Base-by-base conservation (phyloP, 371 early-diverging fungal genomes). In the Lichtheimia ramosa region DNA sequence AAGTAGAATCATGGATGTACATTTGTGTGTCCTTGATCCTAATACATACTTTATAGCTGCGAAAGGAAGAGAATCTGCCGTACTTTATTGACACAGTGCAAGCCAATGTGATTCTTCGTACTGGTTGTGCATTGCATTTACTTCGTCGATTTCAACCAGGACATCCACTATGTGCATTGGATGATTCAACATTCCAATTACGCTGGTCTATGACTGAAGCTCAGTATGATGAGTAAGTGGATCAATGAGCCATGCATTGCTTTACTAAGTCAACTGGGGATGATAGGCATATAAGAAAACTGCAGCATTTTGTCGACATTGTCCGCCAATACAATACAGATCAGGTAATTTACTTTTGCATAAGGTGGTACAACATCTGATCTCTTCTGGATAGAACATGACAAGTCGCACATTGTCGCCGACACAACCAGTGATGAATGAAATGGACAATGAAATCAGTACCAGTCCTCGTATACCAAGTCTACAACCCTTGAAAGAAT, bases 101-200 rank as follows among this genome's bases (percentile, higher is more conserved):
- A 18, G 66, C 71, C 15, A 41, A 62, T 3, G 43, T 64, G 16
- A 67, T 77, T 53, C 56, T 73, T 23, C 62, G 72, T 18, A 66
- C 77, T 7, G 74, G 74, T 2, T 66, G 66, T 10, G 66, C 74
- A 4, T 48, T 69, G 8, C 67, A 62, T 28, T 51, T 77, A 12
- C 50, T 77, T 34, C 60, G 56, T 34, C 46, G 54, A 40, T 61
- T 52, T 27, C 63, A 56, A 23, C 72, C 74, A 21, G 56, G 69
- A 10, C 74, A 73, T 64, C 69, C 74, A 14, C 46, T 77, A 16
- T 68, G 70, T 10, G 46, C 24, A 12, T 65, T 16, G 24, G 48
- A 53, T 24, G 6, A 20, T 42, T 48, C 40, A 41, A 51, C 54
- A 1, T 18, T 64, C 1, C 28, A 4, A 16, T 40, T 66, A 25